Conservation (phyloP, 441 rosid genomes). For the Aquilaria agallochum region DNA sequence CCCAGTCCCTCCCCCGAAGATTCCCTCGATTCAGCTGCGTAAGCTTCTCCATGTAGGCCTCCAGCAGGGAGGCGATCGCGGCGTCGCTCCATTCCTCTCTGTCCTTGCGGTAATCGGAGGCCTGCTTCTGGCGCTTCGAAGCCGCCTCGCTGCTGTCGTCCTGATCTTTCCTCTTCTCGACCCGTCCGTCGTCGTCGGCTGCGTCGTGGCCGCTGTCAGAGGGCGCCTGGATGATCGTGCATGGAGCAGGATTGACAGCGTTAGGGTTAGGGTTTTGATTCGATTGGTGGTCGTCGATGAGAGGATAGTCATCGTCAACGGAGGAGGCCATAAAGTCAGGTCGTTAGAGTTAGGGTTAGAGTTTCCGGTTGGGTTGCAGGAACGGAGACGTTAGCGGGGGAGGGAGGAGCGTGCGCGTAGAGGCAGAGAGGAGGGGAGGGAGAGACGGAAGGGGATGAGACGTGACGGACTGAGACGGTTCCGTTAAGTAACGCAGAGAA, state of each 20-base stretch:
- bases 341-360: slow-evolving; percentile 44
- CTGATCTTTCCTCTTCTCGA: slow-evolving; percentile 46
- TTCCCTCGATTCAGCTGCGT: slow-evolving; percentile 81
- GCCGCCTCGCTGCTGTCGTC: slow-evolving; percentile 42
- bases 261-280: slow-evolving; percentile 33
- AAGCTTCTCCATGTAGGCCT: slow-evolving; percentile 71
- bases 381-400: slow-evolving; percentile 47
- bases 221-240: slow-evolving; percentile 36
- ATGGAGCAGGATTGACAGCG: slow-evolving; percentile 27
- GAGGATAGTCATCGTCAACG: slow-evolving; percentile 67
- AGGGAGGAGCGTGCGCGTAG: slow-evolving; percentile 5
- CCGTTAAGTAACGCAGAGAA: slow-evolving; percentile 39
- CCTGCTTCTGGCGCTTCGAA: slow-evolving; percentile 39
- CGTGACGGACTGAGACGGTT: slow-evolving; percentile 47
- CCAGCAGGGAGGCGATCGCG: slow-evolving; percentile 67
- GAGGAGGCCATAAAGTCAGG: slow-evolving; percentile 51
- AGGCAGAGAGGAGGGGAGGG: slow-evolving; percentile 10
- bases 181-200: slow-evolving; percentile 39
- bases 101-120: slow-evolving; percentile 58
- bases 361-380: slow-evolving; percentile 11
- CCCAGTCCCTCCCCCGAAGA: slow-evolving; percentile 94
- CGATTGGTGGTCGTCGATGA: slow-evolving; percentile 51
- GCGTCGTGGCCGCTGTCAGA: slow-evolving; percentile 31
- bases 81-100: slow-evolving; percentile 96
- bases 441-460: slow-evolving; percentile 40